These are phyloP conservation scores for Fraxinus paxiana DNA, from an alignment of 305 asterid species.

Conservation along the genomic window DNA sequence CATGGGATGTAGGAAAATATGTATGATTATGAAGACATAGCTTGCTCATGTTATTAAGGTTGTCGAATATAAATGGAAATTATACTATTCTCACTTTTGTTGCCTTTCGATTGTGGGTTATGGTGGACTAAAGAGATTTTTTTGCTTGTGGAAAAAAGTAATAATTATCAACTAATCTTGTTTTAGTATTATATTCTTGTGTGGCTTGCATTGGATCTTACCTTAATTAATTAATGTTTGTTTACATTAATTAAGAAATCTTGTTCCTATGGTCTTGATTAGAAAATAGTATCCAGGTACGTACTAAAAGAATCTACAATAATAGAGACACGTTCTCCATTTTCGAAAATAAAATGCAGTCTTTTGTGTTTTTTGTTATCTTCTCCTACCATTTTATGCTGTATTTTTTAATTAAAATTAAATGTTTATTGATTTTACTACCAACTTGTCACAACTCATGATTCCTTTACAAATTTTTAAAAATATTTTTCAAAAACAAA, in stretches of 20 bases:
- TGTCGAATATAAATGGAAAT: not conserved
- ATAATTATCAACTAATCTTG: not conserved
- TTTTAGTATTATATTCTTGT: not conserved
- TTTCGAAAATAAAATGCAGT: not conserved
- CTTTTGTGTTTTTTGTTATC: not conserved
- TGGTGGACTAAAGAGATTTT: not conserved
- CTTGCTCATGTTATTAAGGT: not conserved
- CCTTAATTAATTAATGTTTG: not conserved
- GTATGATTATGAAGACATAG: not conserved
- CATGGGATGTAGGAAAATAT: not conserved
- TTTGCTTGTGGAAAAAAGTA: not conserved
- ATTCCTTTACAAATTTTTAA: not conserved
- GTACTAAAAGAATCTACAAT: not conserved
- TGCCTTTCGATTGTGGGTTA: not conserved
- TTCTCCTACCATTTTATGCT: not conserved
- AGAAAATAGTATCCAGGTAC: not conserved
- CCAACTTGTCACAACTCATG: not conserved
- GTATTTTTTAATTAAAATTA: not conserved
- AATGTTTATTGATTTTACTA: not conserved
- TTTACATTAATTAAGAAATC: not conserved
- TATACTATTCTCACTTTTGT: not conserved
- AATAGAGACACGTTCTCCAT: not conserved
- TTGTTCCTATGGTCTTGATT: not conserved
- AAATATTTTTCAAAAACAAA: not conserved
- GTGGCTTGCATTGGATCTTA: not conserved